Evolutionary conservation across 257 asterid species (phyloP).

Genomic region (Salvia miltiorrhiza): DNA sequence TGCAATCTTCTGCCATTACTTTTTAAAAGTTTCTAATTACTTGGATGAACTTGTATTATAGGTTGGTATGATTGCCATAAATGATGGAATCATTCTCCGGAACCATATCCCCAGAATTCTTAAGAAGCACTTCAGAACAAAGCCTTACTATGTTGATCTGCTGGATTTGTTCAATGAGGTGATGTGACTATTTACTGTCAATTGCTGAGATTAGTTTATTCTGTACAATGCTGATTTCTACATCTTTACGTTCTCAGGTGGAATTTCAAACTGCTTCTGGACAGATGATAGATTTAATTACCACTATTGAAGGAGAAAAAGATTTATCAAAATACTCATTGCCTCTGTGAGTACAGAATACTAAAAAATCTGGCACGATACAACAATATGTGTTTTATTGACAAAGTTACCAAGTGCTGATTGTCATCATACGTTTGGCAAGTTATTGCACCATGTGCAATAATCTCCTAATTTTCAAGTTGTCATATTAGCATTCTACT

Average conservation of each 20-base stretch:
- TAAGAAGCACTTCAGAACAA: constrained; percentile 79
- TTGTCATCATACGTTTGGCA: not conserved
- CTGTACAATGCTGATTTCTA: not conserved
- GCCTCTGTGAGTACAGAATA: constrained; percentile 65
- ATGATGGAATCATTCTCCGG: constrained; percentile 85
- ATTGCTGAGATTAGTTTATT: constrained; percentile 26
- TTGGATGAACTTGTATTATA: constrained; percentile 27
- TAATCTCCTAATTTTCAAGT: not conserved
- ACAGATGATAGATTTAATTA: constrained; percentile 94
- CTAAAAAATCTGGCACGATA: not conserved
- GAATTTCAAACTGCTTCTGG: constrained; percentile 80
- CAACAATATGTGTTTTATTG: not conserved
- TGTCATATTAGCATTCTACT: not conserved
- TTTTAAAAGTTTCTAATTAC: not conserved
- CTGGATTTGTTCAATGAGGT: constrained; percentile 96
- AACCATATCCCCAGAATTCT: constrained; percentile 95
- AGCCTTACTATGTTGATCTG: constrained; percentile 84
- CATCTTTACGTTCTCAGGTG: constrained; percentile 22
- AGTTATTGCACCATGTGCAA: not conserved
- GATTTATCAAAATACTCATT: constrained; percentile 82
- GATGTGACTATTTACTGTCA: constrained; percentile 15
- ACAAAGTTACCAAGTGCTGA: not conserved
- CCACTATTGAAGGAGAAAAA: constrained; percentile 88
- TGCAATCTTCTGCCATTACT: constrained; percentile 1
- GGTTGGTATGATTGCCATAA: constrained; percentile 92